phyloP scores from a whole-genome alignment of 192 early-diverging fungal species.

The Linnemannia schmuckeri region DNA sequence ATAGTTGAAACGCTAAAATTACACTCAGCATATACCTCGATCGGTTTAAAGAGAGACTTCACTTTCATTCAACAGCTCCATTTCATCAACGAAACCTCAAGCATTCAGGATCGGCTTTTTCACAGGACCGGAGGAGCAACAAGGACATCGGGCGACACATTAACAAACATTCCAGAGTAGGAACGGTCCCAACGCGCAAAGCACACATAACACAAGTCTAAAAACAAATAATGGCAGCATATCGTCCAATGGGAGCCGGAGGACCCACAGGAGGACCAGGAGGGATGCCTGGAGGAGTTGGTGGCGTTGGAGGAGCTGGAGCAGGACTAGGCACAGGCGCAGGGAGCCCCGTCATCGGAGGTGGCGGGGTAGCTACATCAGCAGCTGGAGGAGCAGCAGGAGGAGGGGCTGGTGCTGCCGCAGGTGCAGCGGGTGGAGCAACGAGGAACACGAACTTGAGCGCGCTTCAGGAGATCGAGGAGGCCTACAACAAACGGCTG shows the following conservation, averaged over 20 bases:
- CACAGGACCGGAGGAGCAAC: background rate
- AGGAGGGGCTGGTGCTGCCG: constrained; percentile 22
- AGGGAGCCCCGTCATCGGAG: background rate
- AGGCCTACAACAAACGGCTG: constrained; percentile 65
- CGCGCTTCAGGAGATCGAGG: constrained; percentile 63
- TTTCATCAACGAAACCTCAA: background rate
- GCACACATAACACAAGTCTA: background rate
- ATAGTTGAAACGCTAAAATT: background rate
- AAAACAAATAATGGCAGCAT: constrained; percentile 26
- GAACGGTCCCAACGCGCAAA: background rate
- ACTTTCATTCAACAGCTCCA: background rate
- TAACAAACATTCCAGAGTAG: background rate
- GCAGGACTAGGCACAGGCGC: background rate
- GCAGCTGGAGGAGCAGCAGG: constrained; percentile 4
- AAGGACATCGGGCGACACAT: background rate
- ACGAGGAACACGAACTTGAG: constrained; percentile 19
- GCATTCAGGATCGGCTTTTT: background rate
- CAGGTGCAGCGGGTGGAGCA: constrained; percentile 15
- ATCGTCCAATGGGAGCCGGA: constrained; percentile 33
- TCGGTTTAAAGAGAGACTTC: background rate
- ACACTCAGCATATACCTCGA: background rate
- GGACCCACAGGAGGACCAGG: constrained; percentile 11
- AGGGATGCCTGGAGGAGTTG: constrained; percentile 15
- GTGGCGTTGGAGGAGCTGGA: background rate
- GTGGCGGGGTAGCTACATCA: constrained; percentile 12